Base-by-base conservation (phyloP, 2,329 filamentous ascomycete species). In the Atkinsonella hypoxylon region DNA sequence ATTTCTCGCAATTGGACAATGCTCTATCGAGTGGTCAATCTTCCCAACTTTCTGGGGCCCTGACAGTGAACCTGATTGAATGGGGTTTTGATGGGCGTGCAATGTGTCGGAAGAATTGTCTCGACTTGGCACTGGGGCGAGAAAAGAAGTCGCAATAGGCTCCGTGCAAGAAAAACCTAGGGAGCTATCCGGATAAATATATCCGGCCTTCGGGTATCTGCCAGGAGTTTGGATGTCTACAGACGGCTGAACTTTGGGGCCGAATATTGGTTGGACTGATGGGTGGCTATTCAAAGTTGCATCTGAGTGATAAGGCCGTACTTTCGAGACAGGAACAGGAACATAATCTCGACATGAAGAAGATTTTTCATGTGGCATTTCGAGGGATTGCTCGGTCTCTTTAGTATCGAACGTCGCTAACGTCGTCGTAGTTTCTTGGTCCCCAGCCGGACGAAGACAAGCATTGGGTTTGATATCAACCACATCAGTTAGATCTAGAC, bases 271-370 rank as follows among this genome's bases (percentile, higher is more conserved):
- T 6, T 38, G 40, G 1, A 36, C 18, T 4, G 39, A 46, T 40
- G 26, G 43, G 26, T 30, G 32, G 15, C 8, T 36, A 9, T 53
- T 49, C 6, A 46, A 34, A 13, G 22, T 36, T 26, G 45, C 41
- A 9, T 54, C 40, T 54, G 53, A 26, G 45, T 49, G 41, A 39
- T 51, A 59, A 4, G 61, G 52, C 8, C 56, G 54, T 9, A 59
- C 50, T 32, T 61, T 61, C 17, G 60, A 59, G 26, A 57, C 42
- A 4, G 51, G 57, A 15, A 54, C 48, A 31, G 3, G 30, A 38
- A 51, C n/a, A 30, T 50, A 26, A 22, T 40, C 34, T 22, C n/a
- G 50, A 41, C 30, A 22, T 8, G 46, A 40, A 15, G 34, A 32
- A 22, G 9, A 30, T 2, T 17, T 6, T 8, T 18, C 9, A 18